Evolutionary conservation across 2,329 filamentous ascomycete genomes (phyloP), one percentile per base, ranked within the genome.

Genomic region (Geoglossum cookeanum): DNA sequence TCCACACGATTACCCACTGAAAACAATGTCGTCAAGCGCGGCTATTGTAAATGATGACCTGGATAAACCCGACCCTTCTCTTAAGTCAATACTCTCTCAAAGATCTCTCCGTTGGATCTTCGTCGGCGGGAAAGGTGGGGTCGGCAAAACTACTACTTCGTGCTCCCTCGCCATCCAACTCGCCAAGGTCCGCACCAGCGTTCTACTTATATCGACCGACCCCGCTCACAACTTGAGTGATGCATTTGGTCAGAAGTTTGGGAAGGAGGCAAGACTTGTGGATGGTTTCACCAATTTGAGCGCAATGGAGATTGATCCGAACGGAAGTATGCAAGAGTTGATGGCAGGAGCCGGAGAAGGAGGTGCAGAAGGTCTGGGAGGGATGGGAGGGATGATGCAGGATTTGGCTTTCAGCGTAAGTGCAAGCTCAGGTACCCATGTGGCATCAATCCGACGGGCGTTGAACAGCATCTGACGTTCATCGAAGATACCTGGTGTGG

Each of bases 271-370:
- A 57, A 83, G 89, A 61, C 81, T 95, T 44, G 78, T 98, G 62
- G 84, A 95, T 64, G 92, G 92, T 63, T 96, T 94, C 67, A 81
- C 84, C 37, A 96, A 96, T 71, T 76, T 98, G 63, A 94, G 87
- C 68, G 92, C 92, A 61, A 98, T 98, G 92, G 92, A 98, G 73
- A 97, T 98, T 65, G 92, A 98, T 67, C 92, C 92, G 56, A 97
- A 95, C 68, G 92, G 91, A 53, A 95, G 88, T 67, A 95, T 98
- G 70, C 92, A 96, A 72, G 92, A 98, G 69, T 74, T 98, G 58
- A 75, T 98, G 61, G 85, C 86, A 8, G 84, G 84, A 67, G 83
- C 79, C 48, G 88, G 87, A 17, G 87, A 87, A 55, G 79, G 77
- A 54, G 79, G 77, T 2, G 76, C 81, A 63, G 85, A 89, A 62